Percentiles rank a stretch among this genome's conserved stretches.
Evolutionary conservation across 176 grass and related monocot genomes (phyloP).

Genomic region (Pontederia crassipes): DNA sequence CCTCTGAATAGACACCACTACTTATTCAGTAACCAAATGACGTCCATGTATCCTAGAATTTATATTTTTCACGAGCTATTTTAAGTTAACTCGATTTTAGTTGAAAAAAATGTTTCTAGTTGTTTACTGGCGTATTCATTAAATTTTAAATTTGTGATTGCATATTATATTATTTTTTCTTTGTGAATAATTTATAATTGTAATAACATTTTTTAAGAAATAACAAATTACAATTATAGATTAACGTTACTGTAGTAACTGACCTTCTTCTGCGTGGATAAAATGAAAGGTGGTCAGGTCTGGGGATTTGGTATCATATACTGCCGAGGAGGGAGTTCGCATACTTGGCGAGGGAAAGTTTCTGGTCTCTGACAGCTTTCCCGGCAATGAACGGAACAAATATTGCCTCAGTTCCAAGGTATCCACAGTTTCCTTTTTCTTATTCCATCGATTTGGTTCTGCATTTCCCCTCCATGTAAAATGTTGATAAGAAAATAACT

Average conservation of each 20-base stretch:
- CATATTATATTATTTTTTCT: background rate
- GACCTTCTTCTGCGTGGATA: background rate
- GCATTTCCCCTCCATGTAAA: background rate
- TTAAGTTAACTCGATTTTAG: too few relatives aligned
- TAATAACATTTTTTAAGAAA: too few relatives aligned
- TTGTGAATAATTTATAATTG: background rate
- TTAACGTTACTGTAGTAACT: background rate
- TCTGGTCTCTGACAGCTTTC: slow-evolving; percentile 90
- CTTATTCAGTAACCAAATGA: too few relatives aligned
- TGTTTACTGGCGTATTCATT: too few relatives aligned
- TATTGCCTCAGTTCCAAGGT: slow-evolving; percentile 98
- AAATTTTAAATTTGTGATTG: background rate
- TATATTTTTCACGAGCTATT: too few relatives aligned
- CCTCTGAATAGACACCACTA: too few relatives aligned
- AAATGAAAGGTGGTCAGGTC: slow-evolving; percentile 70
- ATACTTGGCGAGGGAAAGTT: slow-evolving; percentile 87
- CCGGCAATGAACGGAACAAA: slow-evolving; percentile 90
- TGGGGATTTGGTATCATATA: slow-evolving; percentile 84
- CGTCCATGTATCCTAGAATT: too few relatives aligned
- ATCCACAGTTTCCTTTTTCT: background rate
- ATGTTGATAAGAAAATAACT: background rate
- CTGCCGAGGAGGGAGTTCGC: slow-evolving; percentile 87
- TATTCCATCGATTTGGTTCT: too few relatives aligned
- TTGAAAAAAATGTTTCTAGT: too few relatives aligned
- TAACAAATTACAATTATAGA: background rate